Base-by-base conservation (phyloP, 306 rosid genomes). In the Casuarina glauca region DNA sequence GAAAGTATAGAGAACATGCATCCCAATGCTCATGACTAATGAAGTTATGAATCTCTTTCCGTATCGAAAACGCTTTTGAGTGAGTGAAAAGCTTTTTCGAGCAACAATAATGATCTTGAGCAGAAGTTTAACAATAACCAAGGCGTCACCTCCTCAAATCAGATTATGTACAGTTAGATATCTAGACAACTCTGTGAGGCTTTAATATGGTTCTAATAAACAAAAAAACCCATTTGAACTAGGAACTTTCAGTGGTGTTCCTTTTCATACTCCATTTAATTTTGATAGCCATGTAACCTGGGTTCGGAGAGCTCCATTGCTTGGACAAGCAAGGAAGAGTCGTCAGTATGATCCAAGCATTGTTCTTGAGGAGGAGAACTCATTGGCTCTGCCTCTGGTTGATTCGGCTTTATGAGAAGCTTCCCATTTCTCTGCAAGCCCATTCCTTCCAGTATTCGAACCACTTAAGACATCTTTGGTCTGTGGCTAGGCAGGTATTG, bases 291-390 rank as follows among this genome's bases (percentile, higher is more conserved):
- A 26, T 71, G 55, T 88, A 72, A 96, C 82, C 99, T 87, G 77
- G 99, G 99, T 79, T 98, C 98, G 69, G 99, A 96, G 76, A 96
- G 99, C 78, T 96, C 99, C 99, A 96, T 91, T 66, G 98, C 97
- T 84, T 96, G 97, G 15, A 93, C 94, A 69, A 96, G 98, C 87
- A 96, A 76, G 53, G 99, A 93, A 79, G 98, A 93, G 83, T 96
- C 98, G 62, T 96, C 98, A 9, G 98, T 93, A 49, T 93, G 99
- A 82, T 96, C 99, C 17, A 94, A 93, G 79, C 91, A 96, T 52
- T 94, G 85, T 53, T 86, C 98, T 0, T 0, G 99, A 96, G 41
- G 93, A 91, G 44, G 96, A 96, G 79, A 91, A 88, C 38, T 91
- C 96, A 53, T 89, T 93, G 74, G 88, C 90, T 87, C 86, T 88